Percentiles rank a stretch among this genome's conserved stretches.
These are phyloP conservation scores for Capniomyces stellatus DNA, from an alignment of 371 early-diverging fungal species.

Conservation along the genomic window DNA sequence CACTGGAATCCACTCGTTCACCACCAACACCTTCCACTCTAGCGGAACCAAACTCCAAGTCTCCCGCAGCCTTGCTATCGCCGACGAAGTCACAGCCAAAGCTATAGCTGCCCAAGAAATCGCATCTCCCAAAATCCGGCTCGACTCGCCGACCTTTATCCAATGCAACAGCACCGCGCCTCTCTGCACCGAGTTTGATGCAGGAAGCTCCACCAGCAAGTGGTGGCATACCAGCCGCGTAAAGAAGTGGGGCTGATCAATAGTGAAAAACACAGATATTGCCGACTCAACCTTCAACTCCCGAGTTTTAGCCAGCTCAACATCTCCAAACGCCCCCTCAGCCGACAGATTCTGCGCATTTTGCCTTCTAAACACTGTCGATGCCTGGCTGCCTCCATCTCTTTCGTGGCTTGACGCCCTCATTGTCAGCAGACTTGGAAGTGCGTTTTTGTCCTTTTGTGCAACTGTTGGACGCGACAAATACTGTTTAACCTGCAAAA, in stretches of 20 bases:
- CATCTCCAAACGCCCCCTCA: neutral
- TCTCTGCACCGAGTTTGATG: conserved; percentile 31
- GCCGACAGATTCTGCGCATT: neutral
- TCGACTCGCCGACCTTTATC: conserved; percentile 41
- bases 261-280: conserved; percentile 22
- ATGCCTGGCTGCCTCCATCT: neutral
- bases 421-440: conserved; percentile 20
- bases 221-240: conserved; percentile 51
- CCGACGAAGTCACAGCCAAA: conserved; percentile 49
- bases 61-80: conserved; percentile 48
- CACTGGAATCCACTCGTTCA: conserved; percentile 35
- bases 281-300: neutral
- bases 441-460: conserved; percentile 5
- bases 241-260: conserved; percentile 38
- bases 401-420: conserved; percentile 1
- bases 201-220: conserved; percentile 42
- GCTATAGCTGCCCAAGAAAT: conserved; percentile 57
- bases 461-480: conserved; percentile 18
- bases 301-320: neutral
- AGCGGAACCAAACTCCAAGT: conserved; percentile 50
- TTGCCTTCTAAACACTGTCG: neutral
- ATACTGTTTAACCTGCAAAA: conserved; percentile 11
- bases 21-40: conserved; percentile 28
- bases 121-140: conserved; percentile 42
- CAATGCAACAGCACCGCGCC: conserved; percentile 49